Conservation (phyloP, 345 rosid genomes). For the Eucalyptus paniculata region DNA sequence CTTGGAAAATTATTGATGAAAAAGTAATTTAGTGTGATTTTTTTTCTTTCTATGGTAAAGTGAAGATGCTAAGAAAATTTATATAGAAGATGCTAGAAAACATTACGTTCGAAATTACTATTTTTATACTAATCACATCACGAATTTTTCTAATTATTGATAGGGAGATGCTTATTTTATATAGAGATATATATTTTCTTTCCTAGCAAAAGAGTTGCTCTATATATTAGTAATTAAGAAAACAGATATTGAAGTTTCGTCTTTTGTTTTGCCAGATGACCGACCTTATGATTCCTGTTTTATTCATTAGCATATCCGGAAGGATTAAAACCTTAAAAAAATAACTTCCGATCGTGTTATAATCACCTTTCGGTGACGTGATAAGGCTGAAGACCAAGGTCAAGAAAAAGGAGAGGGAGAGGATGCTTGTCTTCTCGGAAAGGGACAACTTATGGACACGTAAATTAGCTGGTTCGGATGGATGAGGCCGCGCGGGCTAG, state of each 20-base stretch:
- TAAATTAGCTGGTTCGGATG: not conserved
- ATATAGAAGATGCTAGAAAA: not conserved
- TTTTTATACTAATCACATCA: not conserved
- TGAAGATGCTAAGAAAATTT: not conserved
- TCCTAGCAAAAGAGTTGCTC: not conserved
- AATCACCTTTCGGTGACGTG: not conserved
- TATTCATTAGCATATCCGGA: not conserved
- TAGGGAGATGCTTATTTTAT: not conserved
- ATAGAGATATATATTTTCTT: too few relatives aligned
- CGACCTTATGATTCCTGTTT: not conserved
- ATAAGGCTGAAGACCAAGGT: not conserved
- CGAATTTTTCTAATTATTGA: too few relatives aligned
- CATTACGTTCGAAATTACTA: not conserved
- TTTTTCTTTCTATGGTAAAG: not conserved
- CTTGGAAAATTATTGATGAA: not conserved
- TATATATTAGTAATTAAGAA: not conserved
- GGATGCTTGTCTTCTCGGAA: not conserved
- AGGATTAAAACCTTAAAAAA: not conserved
- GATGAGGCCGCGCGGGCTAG: not conserved
- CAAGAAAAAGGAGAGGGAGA: not conserved
- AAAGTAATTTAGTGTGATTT: not conserved
- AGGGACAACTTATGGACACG: not conserved
- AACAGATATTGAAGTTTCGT: not conserved
- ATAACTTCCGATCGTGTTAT: not conserved
- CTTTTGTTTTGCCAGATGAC: not conserved